A percentile compares a stretch with the other conserved stretches of the same genome.
These are phyloP conservation scores for Colletotrichum sidae DNA, from an alignment of 2,329 filamentous ascomycete genomes.

Conservation along the genomic window DNA sequence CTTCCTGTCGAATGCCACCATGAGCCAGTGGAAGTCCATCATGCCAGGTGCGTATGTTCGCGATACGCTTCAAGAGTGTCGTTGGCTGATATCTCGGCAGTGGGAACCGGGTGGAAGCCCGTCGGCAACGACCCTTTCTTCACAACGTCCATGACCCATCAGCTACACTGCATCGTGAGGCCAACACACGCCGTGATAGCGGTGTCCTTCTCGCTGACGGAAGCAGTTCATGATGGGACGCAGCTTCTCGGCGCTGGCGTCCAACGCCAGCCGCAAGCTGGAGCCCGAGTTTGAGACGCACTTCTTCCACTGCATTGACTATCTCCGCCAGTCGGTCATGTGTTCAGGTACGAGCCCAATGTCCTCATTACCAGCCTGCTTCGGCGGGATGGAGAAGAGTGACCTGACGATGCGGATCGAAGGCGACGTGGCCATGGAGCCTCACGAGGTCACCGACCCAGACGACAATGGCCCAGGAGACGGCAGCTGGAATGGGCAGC, in stretches of 20 bases:
- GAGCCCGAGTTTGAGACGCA: slow-evolving; percentile 47
- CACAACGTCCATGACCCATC: slow-evolving; percentile 54
- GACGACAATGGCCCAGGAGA: slow-evolving; percentile 50
- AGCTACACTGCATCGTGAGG: slow-evolving; percentile 53
- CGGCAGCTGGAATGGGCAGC: slow-evolving; percentile 55
- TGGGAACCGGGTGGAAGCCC: slow-evolving; percentile 49
- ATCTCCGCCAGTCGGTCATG: slow-evolving; percentile 54
- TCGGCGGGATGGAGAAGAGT: slow-evolving; percentile 24
- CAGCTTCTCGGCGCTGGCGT: slow-evolving; percentile 45
- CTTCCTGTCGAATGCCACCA: slow-evolving; percentile 51
- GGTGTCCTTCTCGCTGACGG: background rate
- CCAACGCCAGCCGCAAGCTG: slow-evolving; percentile 38
- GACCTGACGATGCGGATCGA: too few species aligned
- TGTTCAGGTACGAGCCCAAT: slow-evolving; percentile 40
- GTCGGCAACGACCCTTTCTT: slow-evolving; percentile 51
- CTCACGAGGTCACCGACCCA: slow-evolving; percentile 50
- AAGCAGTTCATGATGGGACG: slow-evolving; percentile 49
- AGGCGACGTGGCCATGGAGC: slow-evolving; percentile 49
- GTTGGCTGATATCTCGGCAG: slow-evolving; percentile 34
- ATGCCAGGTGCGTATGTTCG: slow-evolving; percentile 48
- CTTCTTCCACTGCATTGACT: slow-evolving; percentile 56
- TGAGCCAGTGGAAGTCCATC: slow-evolving; percentile 52
- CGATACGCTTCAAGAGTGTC: background rate
- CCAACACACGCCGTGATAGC: background rate
- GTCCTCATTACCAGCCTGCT: too few species aligned